Conservation (phyloP, 1,284 basidiomycete species). For the Serendipita sp. region DNA sequence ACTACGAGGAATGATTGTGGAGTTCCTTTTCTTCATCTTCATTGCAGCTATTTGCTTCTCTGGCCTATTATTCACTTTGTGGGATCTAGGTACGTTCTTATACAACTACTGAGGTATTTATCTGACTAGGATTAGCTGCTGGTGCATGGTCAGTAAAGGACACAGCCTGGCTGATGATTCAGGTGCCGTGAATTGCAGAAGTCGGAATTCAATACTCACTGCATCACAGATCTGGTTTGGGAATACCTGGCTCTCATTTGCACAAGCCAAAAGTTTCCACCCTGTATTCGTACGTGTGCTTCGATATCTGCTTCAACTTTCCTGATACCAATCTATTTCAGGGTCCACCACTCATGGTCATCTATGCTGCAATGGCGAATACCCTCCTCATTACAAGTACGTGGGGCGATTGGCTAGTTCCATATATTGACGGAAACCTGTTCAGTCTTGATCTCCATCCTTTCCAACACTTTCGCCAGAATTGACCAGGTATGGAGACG, state of each 20-base stretch:
- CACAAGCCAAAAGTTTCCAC: conserved; percentile 62
- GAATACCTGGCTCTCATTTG: conserved; percentile 47
- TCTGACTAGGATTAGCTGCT: conserved; percentile 21
- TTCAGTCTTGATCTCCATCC: conserved; percentile 68
- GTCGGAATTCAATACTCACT: conserved; percentile 35
- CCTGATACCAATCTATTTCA: conserved; percentile 7
- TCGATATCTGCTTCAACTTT: not conserved
- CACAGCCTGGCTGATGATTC: conserved; percentile 46
- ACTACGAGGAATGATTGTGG: conserved; percentile 44
- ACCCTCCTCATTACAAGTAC: conserved; percentile 67
- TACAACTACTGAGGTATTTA: not conserved
- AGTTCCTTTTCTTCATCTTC: conserved; percentile 74
- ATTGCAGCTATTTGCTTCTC: conserved; percentile 77
- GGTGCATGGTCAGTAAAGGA: conserved; percentile 50
- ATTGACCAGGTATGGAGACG: conserved; percentile 52
- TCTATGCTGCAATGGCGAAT: conserved; percentile 70
- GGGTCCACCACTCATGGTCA: conserved; percentile 74
- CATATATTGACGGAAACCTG: conserved; percentile 15
- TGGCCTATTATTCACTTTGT: conserved; percentile 71
- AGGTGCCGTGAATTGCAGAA: conserved; percentile 6
- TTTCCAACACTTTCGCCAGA: conserved; percentile 71
- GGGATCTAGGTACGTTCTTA: conserved; percentile 44
- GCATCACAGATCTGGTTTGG: conserved; percentile 69
- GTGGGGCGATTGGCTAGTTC: conserved; percentile 16
- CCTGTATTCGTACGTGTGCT: conserved; percentile 35